These are phyloP conservation scores for Tylopilus cervinicoccineus DNA, from an alignment of 768 basidiomycete species.

Conservation along the genomic window DNA sequence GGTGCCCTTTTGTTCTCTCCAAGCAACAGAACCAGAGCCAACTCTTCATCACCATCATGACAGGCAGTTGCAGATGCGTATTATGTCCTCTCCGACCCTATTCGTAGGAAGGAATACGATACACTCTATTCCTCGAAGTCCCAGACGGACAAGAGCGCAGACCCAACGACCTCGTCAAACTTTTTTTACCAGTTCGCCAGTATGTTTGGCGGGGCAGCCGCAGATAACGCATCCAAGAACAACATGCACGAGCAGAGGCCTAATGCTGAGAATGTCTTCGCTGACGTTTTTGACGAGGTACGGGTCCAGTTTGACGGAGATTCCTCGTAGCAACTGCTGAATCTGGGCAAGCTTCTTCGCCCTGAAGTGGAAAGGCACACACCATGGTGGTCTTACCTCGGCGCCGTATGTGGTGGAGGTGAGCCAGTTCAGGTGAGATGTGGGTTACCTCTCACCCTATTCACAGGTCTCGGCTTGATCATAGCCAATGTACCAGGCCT, in stretches of 20 bases:
- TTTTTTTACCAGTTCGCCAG: constrained; percentile 77
- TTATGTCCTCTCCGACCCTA: constrained; percentile 83
- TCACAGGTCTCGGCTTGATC: constrained; percentile 34
- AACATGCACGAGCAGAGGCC: constrained; percentile 47
- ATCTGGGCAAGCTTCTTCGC: constrained; percentile 55
- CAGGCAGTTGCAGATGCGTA: constrained; percentile 89
- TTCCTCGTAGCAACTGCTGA: not conserved
- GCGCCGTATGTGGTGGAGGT: constrained; percentile 66
- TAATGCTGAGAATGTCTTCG: constrained; percentile 77
- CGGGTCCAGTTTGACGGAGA: constrained; percentile 10
- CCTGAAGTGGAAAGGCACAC: constrained; percentile 73
- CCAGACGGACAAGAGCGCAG: constrained; percentile 47
- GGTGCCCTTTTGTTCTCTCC: constrained; percentile 33
- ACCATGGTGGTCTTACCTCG: constrained; percentile 74
- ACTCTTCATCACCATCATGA: not conserved
- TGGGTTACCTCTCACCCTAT: constrained; percentile 26
- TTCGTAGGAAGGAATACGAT: constrained; percentile 72
- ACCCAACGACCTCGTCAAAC: constrained; percentile 62
- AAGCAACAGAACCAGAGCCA: not conserved
- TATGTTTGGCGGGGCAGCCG: constrained; percentile 53
- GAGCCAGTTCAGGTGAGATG: constrained; percentile 19
- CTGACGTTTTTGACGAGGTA: constrained; percentile 91
- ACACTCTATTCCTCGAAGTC: constrained; percentile 53
- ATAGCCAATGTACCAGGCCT: constrained; percentile 84
- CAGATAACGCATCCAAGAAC: constrained; percentile 28